Base-by-base conservation (phyloP, 352 stramenopile species). In the Globisporangium spinosum region DNA sequence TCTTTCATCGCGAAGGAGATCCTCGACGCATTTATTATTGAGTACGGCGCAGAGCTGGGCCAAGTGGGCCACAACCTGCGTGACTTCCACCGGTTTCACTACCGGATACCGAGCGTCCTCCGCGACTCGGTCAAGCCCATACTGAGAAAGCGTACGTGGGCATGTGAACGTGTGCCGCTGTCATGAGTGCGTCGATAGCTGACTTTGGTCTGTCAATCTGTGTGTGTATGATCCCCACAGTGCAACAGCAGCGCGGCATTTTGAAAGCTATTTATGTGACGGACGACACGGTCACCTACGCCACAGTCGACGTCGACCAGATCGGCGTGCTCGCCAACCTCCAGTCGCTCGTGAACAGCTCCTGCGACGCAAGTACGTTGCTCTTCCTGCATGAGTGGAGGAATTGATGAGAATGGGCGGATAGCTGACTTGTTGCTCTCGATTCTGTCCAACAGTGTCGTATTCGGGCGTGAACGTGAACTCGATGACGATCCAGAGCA, bases 321-420 rank as follows among this genome's bases (percentile, higher is more conserved):
- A 92, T 98, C 67, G 91, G 89, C 25, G 84, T 98, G 34, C 75
- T 97, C 17, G 90, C 91, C 35, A 97, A 97, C 64, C 70, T 98
- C 23, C 88, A 97, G 67, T 83, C 87, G 61, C 82, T 98, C 17
- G 77, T 95, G 43, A 93, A 91, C 71, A 76, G 88, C 17, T 89
- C 89, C 22, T 87, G 80, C 38, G 89, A 97, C 74, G 96, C 95
- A 69, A 93, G 82, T 95, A 83, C 60, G 81, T 78, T 58, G 22
- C 13, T 43, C 3, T 23, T 7, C 25, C 12, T 1, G 15, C 9
- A 12, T 40, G 22, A 15, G 9, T 74, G 2, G 15, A 25, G 53
- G 60, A 12, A 0, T 40, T 64, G 20, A 15, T 43, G 58, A 49
- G 29, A 40, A 12, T 49, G n/a, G 13, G 17, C 56, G 20, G 8